Percentiles rank a stretch among this genome's conserved stretches.
phyloP scores from a whole-genome alignment of 169 alveolate genomes.

The Cryptosporidium muris region DNA sequence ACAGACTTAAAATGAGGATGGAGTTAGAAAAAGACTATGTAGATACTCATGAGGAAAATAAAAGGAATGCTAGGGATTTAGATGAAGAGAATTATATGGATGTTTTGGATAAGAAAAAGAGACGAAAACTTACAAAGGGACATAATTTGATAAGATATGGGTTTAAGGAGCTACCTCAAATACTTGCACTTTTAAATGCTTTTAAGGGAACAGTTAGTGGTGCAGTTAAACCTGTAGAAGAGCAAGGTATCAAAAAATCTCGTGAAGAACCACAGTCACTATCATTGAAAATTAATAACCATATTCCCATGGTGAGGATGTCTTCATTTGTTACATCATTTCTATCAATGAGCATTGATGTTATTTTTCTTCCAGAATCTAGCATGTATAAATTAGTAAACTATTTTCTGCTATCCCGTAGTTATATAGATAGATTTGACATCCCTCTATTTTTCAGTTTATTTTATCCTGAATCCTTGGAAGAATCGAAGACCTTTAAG shows the following conservation, averaged over 20 bases:
- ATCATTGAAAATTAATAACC: neutral
- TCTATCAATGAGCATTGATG: constrained; percentile 23
- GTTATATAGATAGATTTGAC: constrained; percentile 46
- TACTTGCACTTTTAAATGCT: constrained; percentile 38
- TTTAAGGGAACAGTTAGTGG: constrained; percentile 46
- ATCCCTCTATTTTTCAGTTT: constrained; percentile 37
- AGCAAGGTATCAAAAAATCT: neutral
- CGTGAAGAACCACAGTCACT: neutral
- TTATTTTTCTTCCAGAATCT: constrained; percentile 31
- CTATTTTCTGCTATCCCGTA: constrained; percentile 37
- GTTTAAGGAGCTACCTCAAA: constrained; percentile 55
- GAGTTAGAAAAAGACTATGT: neutral
- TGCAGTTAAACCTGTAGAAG: constrained; percentile 4
- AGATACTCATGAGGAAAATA: neutral
- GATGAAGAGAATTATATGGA: neutral
- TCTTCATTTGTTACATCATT: constrained; percentile 48
- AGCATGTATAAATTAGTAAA: constrained; percentile 29
- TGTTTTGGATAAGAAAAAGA: neutral
- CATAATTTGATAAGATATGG: constrained; percentile 10
- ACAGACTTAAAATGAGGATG: neutral
- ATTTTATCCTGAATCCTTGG: constrained; percentile 33
- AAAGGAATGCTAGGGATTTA: neutral
- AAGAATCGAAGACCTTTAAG: neutral
- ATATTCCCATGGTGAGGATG: constrained; percentile 20
- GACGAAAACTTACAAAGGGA: constrained; percentile 7